Conservation (phyloP, 257 asterid genomes). For the Nyctanthes arbortristis region DNA sequence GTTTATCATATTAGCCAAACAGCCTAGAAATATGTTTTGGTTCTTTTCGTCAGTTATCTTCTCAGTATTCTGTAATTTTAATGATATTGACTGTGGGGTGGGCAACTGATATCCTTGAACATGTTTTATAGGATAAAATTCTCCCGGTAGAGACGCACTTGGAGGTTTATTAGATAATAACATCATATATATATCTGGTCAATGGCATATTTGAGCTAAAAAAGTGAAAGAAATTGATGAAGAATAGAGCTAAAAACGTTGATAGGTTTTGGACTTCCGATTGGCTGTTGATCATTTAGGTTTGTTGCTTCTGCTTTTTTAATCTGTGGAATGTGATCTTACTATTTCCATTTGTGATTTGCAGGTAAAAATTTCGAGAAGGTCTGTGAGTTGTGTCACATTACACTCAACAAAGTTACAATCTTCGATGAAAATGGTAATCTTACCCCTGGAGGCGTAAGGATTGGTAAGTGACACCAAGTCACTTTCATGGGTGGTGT, state of each 20-base stretch:
- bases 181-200: not conserved
- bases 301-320: conserved; percentile 9
- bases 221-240: no score
- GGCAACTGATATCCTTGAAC: not conserved
- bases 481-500: not conserved
- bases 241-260: not conserved
- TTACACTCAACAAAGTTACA: conserved; percentile 75
- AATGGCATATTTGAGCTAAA: not conserved
- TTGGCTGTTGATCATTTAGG: conserved; percentile 2
- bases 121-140: not conserved
- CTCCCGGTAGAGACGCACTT: not conserved
- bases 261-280: not conserved
- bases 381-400: conserved; percentile 80
- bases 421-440: conserved; percentile 75
- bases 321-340: conserved; percentile 1
- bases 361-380: conserved; percentile 75
- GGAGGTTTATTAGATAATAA: not conserved
- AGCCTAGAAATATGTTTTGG: not conserved
- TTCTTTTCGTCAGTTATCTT: not conserved
- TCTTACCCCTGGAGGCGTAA: conserved; percentile 73
- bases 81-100: not conserved
- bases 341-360: conserved; percentile 16
- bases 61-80: not conserved
- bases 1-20: no score
- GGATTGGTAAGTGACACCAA: conserved; percentile 59